Percentiles rank a stretch among this genome's conserved stretches.
These are phyloP conservation scores for Pyrrhoderma lamaoense DNA, from an alignment of 1,284 basidiomycete species.

Conservation along the genomic window DNA sequence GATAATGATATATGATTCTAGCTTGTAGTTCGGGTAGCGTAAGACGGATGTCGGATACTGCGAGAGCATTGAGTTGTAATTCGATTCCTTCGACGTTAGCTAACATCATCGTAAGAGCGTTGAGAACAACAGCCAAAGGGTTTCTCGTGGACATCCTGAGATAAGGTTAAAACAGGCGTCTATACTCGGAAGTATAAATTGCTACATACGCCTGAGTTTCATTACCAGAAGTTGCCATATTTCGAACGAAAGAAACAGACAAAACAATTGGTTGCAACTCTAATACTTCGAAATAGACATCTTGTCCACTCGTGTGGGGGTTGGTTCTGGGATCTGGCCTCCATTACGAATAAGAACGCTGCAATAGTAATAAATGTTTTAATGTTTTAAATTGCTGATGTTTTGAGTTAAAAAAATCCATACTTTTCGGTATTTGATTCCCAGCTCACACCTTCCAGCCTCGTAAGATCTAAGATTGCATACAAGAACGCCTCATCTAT, in stretches of 20 bases:
- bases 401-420: too few relatives aligned
- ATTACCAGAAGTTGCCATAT: slow-evolving; percentile 71
- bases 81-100: slow-evolving; percentile 97
- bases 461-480: slow-evolving; percentile 86
- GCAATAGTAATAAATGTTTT: slow-evolving; percentile 15
- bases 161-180: neutral
- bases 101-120: slow-evolving; percentile 94
- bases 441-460: slow-evolving; percentile 89
- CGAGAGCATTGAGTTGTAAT: slow-evolving; percentile 91
- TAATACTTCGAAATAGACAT: slow-evolving; percentile 95
- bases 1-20: slow-evolving; percentile 88
- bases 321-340: slow-evolving; percentile 76
- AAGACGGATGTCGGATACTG: slow-evolving; percentile 91
- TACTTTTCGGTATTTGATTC: slow-evolving; percentile 72
- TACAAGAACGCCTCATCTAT: slow-evolving; percentile 97
- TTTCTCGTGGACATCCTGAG: slow-evolving; percentile 76
- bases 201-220: slow-evolving; percentile 83
- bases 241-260: slow-evolving; percentile 95
- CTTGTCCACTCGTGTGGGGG: slow-evolving; percentile 57
- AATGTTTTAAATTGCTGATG: too few relatives aligned
- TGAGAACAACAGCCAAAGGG: slow-evolving; percentile 89
- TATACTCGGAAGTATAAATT: too few relatives aligned
- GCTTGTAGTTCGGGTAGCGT: slow-evolving; percentile 79
- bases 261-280: slow-evolving; percentile 94
- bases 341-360: slow-evolving; percentile 77